A percentile compares a stretch with the other conserved stretches of the same genome.
Conservation (phyloP, 192 early-diverging fungal species). For the Rhizophagus prolifer region DNA sequence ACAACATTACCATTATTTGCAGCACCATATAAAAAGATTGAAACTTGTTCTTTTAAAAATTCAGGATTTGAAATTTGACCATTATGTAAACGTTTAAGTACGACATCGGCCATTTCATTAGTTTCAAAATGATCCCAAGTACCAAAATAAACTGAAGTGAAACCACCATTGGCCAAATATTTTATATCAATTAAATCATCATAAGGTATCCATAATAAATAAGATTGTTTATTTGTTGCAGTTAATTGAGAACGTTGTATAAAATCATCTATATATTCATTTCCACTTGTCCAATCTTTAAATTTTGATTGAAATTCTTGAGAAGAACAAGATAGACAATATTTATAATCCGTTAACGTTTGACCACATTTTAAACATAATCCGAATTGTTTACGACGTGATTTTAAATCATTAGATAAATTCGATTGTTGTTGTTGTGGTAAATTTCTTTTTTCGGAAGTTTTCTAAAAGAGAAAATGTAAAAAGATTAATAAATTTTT, state of each 20-base stretch:
- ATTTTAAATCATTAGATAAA: not conserved
- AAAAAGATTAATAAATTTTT: too few relatives aligned
- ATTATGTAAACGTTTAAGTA: slow-evolving; percentile 8
- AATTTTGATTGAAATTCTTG: slow-evolving; percentile 7
- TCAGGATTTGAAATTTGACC: slow-evolving; percentile 4
- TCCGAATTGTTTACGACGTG: not conserved
- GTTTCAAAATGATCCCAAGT: slow-evolving; percentile 11
- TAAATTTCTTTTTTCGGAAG: too few relatives aligned
- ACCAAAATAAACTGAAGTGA: slow-evolving; percentile 3
- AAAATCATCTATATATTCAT: slow-evolving; percentile 11
- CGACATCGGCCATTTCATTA: not conserved
- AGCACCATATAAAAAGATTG: not conserved
- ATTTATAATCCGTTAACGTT: not conserved
- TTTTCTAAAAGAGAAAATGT: too few relatives aligned
- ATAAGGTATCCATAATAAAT: slow-evolving; percentile 22
- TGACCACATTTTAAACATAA: not conserved
- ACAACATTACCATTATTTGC: not conserved
- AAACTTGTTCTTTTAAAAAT: slow-evolving; percentile 19
- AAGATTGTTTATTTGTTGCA: not conserved
- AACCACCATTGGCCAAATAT: slow-evolving; percentile 10
- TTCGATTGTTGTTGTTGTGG: too few relatives aligned
- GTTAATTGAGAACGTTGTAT: not conserved
- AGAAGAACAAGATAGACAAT: not conserved
- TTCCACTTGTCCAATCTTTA: slow-evolving; percentile 10
- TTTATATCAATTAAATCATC: not conserved